Evolutionary conservation across 2,329 filamentous ascomycete genomes (phyloP).

Genomic region (Fusarium subglutinans): DNA sequence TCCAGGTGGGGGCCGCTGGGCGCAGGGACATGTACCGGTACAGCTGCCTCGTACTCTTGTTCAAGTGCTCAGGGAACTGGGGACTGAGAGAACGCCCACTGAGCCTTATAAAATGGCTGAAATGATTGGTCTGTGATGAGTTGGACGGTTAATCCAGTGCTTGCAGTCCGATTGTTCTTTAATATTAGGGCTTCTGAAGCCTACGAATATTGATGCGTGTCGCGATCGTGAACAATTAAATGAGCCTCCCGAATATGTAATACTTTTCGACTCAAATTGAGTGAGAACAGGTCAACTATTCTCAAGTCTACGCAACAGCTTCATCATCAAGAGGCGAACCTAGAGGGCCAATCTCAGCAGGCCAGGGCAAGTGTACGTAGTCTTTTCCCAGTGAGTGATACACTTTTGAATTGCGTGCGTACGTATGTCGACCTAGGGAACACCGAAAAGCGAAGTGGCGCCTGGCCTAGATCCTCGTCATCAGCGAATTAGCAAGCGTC

Average conservation of each 20-base stretch:
- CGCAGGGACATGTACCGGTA: conserved; percentile 42
- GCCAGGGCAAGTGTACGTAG: conserved; percentile 31
- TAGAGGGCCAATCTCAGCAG: conserved; percentile 17
- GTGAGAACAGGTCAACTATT: conserved; percentile 11
- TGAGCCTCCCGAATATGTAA: neutral
- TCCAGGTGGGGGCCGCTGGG: conserved; percentile 38
- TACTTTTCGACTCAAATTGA: neutral
- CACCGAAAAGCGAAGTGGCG: conserved; percentile 25
- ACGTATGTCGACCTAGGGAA: conserved; percentile 6
- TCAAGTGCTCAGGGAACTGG: conserved; percentile 6
- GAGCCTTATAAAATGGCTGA: neutral
- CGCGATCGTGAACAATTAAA: neutral
- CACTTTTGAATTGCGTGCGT: conserved; percentile 18
- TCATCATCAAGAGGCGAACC: conserved; percentile 39
- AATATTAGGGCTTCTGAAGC: conserved; percentile 8
- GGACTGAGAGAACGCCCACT: conserved; percentile 11
- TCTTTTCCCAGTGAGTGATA: conserved; percentile 1
- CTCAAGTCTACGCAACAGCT: conserved; percentile 31
- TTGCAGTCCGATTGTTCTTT: conserved; percentile 20
- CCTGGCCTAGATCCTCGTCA: conserved; percentile 26
- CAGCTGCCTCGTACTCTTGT: conserved; percentile 31
- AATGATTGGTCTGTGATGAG: neutral
- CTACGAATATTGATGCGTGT: conserved; percentile 26
- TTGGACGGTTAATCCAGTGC: neutral
- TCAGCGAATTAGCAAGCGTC: conserved; percentile 31